These are phyloP conservation scores for Paracamarosporium sp. DNA, from an alignment of 2,329 filamentous ascomycete genomes.

Conservation along the genomic window DNA sequence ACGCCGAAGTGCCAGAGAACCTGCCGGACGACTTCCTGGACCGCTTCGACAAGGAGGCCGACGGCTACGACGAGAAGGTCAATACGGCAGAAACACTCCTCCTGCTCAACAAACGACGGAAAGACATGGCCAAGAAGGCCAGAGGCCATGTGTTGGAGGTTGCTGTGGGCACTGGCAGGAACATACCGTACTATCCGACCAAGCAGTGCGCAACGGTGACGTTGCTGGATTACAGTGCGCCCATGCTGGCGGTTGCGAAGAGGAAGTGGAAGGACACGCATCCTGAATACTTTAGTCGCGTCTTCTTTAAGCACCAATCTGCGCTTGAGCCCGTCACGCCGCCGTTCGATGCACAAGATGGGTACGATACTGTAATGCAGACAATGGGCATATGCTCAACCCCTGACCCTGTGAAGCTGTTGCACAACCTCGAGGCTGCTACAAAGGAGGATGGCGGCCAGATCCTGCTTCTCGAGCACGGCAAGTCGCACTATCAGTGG, in stretches of 20 bases:
- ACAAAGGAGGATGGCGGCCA: constrained; percentile 51
- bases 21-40: constrained; percentile 51
- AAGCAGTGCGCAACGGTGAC: constrained; percentile 53
- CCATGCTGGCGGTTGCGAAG: constrained; percentile 57
- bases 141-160: constrained; percentile 57
- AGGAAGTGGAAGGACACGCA: constrained; percentile 56
- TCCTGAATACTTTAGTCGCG: constrained; percentile 44
- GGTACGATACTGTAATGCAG: constrained; percentile 59
- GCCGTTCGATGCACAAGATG: constrained; percentile 48
- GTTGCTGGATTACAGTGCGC: constrained; percentile 54
- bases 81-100: constrained; percentile 51
- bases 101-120: constrained; percentile 49
- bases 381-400: constrained; percentile 61
- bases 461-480: constrained; percentile 59
- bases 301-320: constrained; percentile 53
- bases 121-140: constrained; percentile 49
- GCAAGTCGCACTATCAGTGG: constrained; percentile 56
- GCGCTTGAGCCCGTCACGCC: constrained; percentile 52
- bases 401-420: constrained; percentile 50
- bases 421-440: constrained; percentile 52
- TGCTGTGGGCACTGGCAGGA: constrained; percentile 57
- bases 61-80: constrained; percentile 56
- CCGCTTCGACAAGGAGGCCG: constrained; percentile 54
- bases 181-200: constrained; percentile 53
- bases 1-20: constrained; percentile 28